A percentile compares a stretch with the other conserved stretches of the same genome.
These are phyloP conservation scores for Xylariaceae sp. DNA, from an alignment of 2,329 filamentous ascomycete genomes.

Conservation along the genomic window DNA sequence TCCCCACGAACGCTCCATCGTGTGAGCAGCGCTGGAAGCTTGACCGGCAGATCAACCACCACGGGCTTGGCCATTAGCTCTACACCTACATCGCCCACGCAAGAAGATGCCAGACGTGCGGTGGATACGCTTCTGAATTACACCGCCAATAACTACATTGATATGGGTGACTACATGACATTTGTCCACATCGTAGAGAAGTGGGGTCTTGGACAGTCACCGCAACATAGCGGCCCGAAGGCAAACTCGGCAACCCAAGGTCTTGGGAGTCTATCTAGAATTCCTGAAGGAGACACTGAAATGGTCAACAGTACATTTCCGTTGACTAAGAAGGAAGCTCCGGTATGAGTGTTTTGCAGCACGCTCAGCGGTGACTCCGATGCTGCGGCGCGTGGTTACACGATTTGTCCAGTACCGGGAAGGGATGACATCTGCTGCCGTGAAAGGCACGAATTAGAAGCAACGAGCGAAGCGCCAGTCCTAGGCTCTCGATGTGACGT, in stretches of 20 bases:
- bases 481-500: too few relatives aligned
- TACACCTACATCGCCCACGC: conserved; percentile 64
- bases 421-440: too few relatives aligned
- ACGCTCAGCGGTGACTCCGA: too few relatives aligned
- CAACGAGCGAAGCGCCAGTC: too few relatives aligned
- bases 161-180: conserved; percentile 72
- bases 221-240: conserved; percentile 23
- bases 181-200: conserved; percentile 84
- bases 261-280: conserved; percentile 50
- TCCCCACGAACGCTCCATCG: conserved; percentile 45
- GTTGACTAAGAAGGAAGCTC: conserved; percentile 33
- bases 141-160: conserved; percentile 68
- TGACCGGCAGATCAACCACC: conserved; percentile 37
- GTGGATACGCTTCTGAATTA: conserved; percentile 79
- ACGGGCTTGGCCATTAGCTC: conserved; percentile 46
- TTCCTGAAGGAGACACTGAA: conserved; percentile 55
- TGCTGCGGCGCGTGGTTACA: too few relatives aligned
- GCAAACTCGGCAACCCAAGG: conserved; percentile 28
- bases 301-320: conserved; percentile 36
- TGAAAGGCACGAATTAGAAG: too few relatives aligned
- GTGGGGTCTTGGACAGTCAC: conserved; percentile 59
- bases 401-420: too few relatives aligned
- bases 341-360: conserved; percentile 28
- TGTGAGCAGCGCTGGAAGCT: conserved; percentile 48
- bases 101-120: conserved; percentile 80